These are phyloP conservation scores for Melaleuca quinquenervia DNA, from an alignment of 345 rosid species.

Conservation along the genomic window DNA sequence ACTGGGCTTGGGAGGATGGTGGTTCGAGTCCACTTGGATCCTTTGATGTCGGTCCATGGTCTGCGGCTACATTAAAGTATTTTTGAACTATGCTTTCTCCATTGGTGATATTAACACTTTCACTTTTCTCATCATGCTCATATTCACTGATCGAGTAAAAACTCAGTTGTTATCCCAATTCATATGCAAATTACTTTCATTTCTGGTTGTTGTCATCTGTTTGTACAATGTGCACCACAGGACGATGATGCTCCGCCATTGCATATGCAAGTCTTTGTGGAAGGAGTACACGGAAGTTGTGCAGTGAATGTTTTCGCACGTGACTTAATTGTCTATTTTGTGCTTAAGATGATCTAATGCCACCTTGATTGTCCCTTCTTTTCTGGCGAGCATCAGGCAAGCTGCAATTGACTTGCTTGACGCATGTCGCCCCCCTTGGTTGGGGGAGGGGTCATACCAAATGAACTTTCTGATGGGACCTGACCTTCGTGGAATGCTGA, in stretches of 20 bases:
- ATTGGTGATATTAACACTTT: neutral
- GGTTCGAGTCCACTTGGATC: constrained; percentile 9
- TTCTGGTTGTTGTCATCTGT: neutral
- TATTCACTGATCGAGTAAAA: neutral
- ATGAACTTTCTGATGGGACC: neutral
- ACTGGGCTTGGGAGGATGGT: constrained; percentile 2
- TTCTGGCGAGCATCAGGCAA: neutral
- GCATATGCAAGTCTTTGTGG: neutral
- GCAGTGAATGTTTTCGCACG: neutral
- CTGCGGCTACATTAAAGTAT: neutral
- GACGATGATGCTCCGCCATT: neutral
- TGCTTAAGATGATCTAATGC: neutral
- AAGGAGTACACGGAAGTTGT: neutral
- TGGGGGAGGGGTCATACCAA: neutral
- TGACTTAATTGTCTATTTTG: neutral
- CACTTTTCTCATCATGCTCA: neutral
- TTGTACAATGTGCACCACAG: neutral
- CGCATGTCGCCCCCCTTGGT: neutral
- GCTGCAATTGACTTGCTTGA: neutral
- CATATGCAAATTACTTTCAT: neutral
- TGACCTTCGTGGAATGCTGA: neutral
- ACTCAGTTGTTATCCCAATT: neutral
- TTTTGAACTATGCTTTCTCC: neutral
- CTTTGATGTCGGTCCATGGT: neutral
- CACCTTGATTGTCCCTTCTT: neutral